phyloP scores from a whole-genome alignment of 345 rosid genomes.

The Clausena lansium region DNA sequence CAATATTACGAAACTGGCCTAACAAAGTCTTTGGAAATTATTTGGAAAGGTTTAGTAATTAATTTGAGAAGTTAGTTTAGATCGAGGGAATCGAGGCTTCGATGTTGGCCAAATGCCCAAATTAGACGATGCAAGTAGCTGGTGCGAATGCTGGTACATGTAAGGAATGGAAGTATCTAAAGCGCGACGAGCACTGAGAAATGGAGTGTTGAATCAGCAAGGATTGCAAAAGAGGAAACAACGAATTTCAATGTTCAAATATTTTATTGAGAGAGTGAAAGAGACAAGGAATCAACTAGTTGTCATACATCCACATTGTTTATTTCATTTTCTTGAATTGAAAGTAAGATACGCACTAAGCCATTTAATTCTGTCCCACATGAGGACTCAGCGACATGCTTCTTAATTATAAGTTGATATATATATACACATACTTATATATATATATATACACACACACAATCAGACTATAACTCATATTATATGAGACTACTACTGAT shows the following conservation, averaged over 20 bases:
- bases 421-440: too few species aligned
- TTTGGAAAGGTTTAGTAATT: neutral
- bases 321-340: slow-evolving; percentile 28
- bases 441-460: too few species aligned
- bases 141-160: neutral
- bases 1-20: rapidly evolving
- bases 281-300: slow-evolving; percentile 28
- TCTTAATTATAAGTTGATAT: too few species aligned
- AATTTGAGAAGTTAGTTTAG: neutral
- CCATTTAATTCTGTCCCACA: neutral
- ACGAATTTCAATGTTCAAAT: neutral
- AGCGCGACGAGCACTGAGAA: neutral
- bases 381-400: slow-evolving; percentile 16
- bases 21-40: too few species aligned
- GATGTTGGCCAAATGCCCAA: neutral
- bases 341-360: slow-evolving; percentile 14
- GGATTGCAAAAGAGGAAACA: neutral
- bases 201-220: slow-evolving; percentile 9
- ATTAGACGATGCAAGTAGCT: neutral
- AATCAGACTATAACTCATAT: too few species aligned
- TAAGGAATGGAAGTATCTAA: neutral
- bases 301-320: slow-evolving; percentile 19
- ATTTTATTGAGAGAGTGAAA: neutral
- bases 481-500: too few species aligned
- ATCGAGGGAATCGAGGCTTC: neutral